These are phyloP conservation scores for Ophiostoma montium DNA, from an alignment of 2,329 filamentous ascomycete genomes.

Conservation along the genomic window DNA sequence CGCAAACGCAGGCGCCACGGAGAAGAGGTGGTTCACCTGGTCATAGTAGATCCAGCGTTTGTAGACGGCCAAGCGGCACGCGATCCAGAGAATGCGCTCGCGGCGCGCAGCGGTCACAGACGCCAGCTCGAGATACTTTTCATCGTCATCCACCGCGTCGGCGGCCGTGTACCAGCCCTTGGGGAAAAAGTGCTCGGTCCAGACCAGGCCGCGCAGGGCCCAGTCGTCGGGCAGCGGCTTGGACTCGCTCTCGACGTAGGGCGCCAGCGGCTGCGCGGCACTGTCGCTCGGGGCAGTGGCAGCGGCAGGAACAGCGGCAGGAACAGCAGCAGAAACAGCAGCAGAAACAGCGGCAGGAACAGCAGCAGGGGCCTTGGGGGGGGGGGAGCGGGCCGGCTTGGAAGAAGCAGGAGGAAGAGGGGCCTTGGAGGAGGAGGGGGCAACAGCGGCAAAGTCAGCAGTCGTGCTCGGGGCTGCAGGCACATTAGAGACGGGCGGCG, in stretches of 20 bases:
- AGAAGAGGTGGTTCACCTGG: constrained; percentile 23
- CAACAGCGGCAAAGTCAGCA: not conserved
- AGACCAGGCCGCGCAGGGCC: constrained; percentile 48
- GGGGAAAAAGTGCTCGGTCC: constrained; percentile 44
- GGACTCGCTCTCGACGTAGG: constrained; percentile 31
- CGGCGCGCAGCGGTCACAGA: constrained; percentile 44
- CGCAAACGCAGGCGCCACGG: constrained; percentile 15
- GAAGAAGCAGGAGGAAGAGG: not conserved
- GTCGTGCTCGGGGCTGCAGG: too few relatives aligned
- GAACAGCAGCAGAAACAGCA: not conserved
- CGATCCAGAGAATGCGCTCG: constrained; percentile 46
- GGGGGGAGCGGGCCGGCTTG: not conserved
- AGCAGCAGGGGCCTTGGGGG: not conserved
- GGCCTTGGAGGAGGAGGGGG: not conserved
- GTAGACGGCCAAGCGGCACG: constrained; percentile 28
- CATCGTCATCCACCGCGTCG: constrained; percentile 50
- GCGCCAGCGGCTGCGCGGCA: too few relatives aligned
- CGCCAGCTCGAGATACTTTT: constrained; percentile 46
- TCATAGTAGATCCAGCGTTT: constrained; percentile 35
- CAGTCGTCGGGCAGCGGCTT: constrained; percentile 57
- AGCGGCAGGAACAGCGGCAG: not conserved
- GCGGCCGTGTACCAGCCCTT: constrained; percentile 39
- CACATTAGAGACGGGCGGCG: too few relatives aligned
- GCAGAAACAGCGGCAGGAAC: not conserved
- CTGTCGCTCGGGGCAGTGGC: too few relatives aligned